Base-by-base conservation (phyloP, 2,329 filamentous ascomycete species). In the Claviceps spartinae region DNA sequence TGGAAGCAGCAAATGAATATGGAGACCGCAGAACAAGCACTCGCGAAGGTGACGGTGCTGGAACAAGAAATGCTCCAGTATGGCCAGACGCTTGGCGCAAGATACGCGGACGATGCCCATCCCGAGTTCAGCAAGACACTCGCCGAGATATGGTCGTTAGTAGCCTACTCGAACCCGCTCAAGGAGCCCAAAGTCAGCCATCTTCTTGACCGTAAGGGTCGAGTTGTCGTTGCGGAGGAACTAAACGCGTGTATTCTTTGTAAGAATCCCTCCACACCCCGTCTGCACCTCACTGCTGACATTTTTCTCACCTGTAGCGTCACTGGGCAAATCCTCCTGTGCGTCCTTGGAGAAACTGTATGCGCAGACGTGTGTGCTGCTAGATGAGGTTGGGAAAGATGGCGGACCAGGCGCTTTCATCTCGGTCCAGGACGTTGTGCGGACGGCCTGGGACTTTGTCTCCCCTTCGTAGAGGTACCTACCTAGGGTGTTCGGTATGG, bases 181-280 rank as follows among this genome's bases (percentile, higher is more conserved):
- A 81, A 83, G 58, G 88, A 86, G 56, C 75, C 78, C 48, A 79
- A 85, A 54, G 78, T 96, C 54, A 83, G 84, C 16, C 84, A 88
- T 62, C 71, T 96, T 54, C 72, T 98, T 53, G 87, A 95, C 60
- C 75, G 78, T 41, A 79, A 78, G 50, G 88, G 87, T 1, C 75
- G 93, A 44, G 79, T 83, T 18, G 75, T 81, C 18, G 88, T 97
- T 42, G 90, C 90, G 8, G 93, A 98, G 70, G 90, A 95, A 66
- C 73, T 98, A 52, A 97, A 97, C 67, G 87, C 88, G 55, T 90
- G 88, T 47, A 95, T 98, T 60, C 68, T 98, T 54, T 82, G 89
- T 95, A 72, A 71, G 82, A 6, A 34, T 24, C 5, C 41, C 8
- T 22, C 22, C 41, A 34, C 41, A 22, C 16, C 22, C 9, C 4